phyloP scores from a whole-genome alignment of 192 early-diverging fungal genomes.

The Jimgerdemannia flammicorona region DNA sequence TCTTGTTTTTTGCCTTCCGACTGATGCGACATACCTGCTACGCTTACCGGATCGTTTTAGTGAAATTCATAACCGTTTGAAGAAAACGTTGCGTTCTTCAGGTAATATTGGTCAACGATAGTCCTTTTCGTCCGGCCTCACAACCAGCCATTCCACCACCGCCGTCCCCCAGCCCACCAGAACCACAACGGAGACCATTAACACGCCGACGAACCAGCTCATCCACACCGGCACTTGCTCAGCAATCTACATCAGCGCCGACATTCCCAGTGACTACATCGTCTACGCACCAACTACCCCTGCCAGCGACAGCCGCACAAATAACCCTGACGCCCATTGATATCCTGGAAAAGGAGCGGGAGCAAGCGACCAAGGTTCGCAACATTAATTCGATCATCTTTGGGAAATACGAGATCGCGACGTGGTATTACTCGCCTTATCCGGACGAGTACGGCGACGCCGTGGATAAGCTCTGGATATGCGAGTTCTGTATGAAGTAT shows the following conservation, averaged over 20 bases:
- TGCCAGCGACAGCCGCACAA: neutral
- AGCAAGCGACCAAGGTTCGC: conserved; percentile 4
- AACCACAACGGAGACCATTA: neutral
- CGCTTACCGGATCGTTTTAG: too few relatives aligned
- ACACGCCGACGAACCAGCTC: neutral
- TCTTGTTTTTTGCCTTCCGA: neutral
- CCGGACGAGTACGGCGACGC: conserved; percentile 79
- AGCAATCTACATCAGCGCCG: neutral
- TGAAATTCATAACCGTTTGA: neutral
- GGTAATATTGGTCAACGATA: neutral
- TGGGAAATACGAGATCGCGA: conserved; percentile 80
- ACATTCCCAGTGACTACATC: neutral
- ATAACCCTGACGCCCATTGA: neutral
- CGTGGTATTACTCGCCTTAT: conserved; percentile 95
- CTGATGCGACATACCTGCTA: neutral
- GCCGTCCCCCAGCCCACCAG: neutral
- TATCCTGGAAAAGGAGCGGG: neutral
- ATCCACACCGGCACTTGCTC: neutral
- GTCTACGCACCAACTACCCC: neutral
- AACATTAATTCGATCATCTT: conserved; percentile 59
- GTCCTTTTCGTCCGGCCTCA: neutral
- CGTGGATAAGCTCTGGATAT: conserved; percentile 72
- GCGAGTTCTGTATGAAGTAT: conserved; percentile 93
- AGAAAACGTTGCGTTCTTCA: neutral
- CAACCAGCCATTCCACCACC: neutral